Conservation (phyloP, 2,329 filamentous ascomycete species). For the Celoporthe dispersa region DNA sequence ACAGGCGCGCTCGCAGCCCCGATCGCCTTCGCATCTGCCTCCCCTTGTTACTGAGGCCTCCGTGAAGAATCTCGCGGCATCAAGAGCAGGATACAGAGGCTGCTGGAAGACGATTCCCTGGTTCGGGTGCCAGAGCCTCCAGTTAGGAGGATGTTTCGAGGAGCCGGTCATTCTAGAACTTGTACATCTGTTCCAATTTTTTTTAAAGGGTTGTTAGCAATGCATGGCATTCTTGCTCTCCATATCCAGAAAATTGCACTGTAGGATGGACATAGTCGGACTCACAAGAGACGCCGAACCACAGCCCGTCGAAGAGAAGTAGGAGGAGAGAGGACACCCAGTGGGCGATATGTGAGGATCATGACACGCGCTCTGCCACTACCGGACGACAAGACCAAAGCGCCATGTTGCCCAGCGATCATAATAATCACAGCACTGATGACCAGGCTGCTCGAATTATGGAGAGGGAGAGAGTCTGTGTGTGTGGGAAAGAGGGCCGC, state of each 20-base stretch:
- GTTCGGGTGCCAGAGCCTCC: constrained; percentile 43
- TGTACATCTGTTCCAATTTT: neutral
- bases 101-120: constrained; percentile 44
- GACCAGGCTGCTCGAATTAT: neutral
- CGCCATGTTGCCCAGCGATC: constrained; percentile 28
- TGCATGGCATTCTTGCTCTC: neutral
- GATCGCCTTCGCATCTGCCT: neutral
- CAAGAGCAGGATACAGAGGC: constrained; percentile 34
- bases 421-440: constrained; percentile 24
- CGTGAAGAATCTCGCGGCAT: constrained; percentile 26
- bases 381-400: constrained; percentile 16
- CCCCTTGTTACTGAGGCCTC: constrained; percentile 23
- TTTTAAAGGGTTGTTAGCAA: neutral
- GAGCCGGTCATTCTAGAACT: constrained; percentile 28
- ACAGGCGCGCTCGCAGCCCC: neutral
- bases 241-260: neutral
- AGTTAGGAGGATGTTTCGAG: constrained; percentile 24
- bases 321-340: constrained; percentile 11
- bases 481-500: neutral
- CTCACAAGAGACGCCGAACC: constrained; percentile 25
- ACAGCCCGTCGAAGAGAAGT: constrained; percentile 14
- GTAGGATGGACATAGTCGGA: neutral
- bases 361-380: constrained; percentile 22
- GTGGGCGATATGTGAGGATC: constrained; percentile 21
- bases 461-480: no score